phyloP scores from a whole-genome alignment of 2,329 filamentous ascomycete species.

The Sclerotinia minor region DNA sequence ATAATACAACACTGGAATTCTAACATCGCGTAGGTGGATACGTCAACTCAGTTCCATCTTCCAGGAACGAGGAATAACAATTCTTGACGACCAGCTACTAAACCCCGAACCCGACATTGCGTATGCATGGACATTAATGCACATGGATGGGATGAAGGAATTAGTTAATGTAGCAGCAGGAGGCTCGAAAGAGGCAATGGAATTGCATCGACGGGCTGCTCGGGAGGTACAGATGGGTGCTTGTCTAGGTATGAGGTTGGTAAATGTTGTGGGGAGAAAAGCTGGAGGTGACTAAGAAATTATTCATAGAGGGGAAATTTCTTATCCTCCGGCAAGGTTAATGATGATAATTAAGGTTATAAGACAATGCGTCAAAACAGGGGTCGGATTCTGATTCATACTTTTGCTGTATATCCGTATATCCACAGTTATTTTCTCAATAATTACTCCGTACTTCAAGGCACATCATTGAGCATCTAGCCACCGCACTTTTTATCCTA shows the following conservation, averaged over 20 bases:
- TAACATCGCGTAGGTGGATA: constrained; percentile 11
- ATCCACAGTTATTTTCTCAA: not conserved
- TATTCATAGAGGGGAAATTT: too few species aligned
- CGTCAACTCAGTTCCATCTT: constrained; percentile 14
- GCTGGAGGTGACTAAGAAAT: not conserved
- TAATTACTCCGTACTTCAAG: too few species aligned
- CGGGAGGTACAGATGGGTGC: not conserved
- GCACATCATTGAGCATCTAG: not conserved
- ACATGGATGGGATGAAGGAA: constrained; percentile 15
- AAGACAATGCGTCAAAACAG: too few species aligned
- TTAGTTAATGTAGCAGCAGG: not conserved
- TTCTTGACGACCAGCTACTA: not conserved
- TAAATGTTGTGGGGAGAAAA: constrained; percentile 9
- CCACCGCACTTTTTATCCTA: not conserved
- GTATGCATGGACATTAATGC: constrained; percentile 14
- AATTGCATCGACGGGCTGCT: not conserved
- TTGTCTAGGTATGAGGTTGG: not conserved
- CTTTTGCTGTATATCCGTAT: not conserved
- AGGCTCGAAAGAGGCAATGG: not conserved
- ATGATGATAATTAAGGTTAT: too few species aligned
- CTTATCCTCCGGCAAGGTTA: too few species aligned
- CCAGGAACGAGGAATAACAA: not conserved
- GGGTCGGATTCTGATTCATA: not conserved
- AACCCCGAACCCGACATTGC: not conserved
- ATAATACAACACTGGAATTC: not conserved